Conservation (phyloP, 805 yeast genomes). For the Sugiyamaella boreocaroliniensis region DNA sequence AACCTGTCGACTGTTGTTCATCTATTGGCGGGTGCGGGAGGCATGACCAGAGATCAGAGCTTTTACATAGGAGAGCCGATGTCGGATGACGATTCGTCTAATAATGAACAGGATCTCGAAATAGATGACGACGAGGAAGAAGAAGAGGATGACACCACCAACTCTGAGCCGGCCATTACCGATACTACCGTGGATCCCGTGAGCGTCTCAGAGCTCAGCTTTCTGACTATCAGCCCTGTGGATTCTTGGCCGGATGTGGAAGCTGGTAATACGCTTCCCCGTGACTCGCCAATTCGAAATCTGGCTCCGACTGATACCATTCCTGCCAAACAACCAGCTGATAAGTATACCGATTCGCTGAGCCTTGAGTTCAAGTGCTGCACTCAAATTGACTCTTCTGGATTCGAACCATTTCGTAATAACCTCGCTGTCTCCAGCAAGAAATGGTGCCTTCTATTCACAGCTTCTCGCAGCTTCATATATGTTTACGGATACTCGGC, state of each 20-base stretch:
- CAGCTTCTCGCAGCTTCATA: slow-evolving; percentile 4
- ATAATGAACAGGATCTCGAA: not conserved
- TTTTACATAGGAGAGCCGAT: not conserved
- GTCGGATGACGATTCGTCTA: not conserved
- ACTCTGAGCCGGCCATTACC: not conserved
- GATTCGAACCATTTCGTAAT: slow-evolving; percentile 7
- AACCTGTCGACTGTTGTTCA: not conserved
- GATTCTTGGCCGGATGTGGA: not conserved
- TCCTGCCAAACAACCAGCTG: slow-evolving; percentile 7
- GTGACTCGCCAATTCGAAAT: not conserved
- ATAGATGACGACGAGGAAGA: not conserved
- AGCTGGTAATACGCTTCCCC: not conserved
- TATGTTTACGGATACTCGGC: slow-evolving; percentile 4
- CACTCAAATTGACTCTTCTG: not conserved
- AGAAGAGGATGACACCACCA: not conserved
- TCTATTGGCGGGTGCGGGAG: not conserved
- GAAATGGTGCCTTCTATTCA: slow-evolving; percentile 5
- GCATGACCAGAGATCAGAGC: not conserved
- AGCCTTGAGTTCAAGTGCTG: slow-evolving; percentile 5
- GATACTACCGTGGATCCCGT: not conserved
- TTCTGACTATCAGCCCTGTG: not conserved
- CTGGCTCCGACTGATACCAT: not conserved
- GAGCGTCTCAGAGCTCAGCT: not conserved
- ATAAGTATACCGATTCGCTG: slow-evolving; percentile 3
- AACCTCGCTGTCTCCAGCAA: slow-evolving; percentile 10